Conservation (phyloP, 2,329 filamentous ascomycete genomes). For the Cadophora gregata region DNA sequence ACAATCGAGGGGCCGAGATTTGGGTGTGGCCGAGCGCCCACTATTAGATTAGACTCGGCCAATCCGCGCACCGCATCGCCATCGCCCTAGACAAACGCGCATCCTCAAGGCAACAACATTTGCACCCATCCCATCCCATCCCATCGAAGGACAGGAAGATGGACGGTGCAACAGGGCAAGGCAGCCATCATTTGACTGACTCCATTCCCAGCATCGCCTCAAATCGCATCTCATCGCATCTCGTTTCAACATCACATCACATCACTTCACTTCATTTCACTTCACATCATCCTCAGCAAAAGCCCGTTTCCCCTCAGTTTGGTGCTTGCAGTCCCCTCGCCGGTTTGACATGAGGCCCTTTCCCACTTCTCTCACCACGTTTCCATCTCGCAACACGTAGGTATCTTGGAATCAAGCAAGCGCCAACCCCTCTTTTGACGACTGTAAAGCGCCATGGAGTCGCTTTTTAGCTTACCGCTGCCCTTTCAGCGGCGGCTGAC, state of each 20-base stretch:
- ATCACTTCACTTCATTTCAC: not conserved
- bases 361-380: not conserved
- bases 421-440: not conserved
- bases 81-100: constrained; percentile 7
- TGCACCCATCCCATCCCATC: constrained; percentile 13
- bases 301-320: not conserved
- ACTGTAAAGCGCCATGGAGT: constrained; percentile 38
- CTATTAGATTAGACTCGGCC: constrained; percentile 7
- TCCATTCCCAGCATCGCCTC: constrained; percentile 1
- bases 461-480: constrained; percentile 39
- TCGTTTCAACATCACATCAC: not conserved
- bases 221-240: not conserved
- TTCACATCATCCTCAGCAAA: constrained; percentile 10
- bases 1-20: too few relatives aligned
- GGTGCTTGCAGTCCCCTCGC: not conserved
- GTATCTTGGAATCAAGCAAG: not conserved
- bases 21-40: too few relatives aligned
- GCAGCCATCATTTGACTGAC: constrained; percentile 20
- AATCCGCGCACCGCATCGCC: not conserved
- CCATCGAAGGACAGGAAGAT: not conserved
- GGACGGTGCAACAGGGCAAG: constrained; percentile 13
- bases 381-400: constrained; percentile 6
- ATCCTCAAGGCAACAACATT: constrained; percentile 38
- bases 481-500: constrained; percentile 68
- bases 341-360: constrained; percentile 7